Percentiles rank a stretch among this genome's conserved stretches.
Evolutionary conservation across 2,329 filamentous ascomycete genomes (phyloP).

Genomic region (Stagonosporopsis vannaccii): DNA sequence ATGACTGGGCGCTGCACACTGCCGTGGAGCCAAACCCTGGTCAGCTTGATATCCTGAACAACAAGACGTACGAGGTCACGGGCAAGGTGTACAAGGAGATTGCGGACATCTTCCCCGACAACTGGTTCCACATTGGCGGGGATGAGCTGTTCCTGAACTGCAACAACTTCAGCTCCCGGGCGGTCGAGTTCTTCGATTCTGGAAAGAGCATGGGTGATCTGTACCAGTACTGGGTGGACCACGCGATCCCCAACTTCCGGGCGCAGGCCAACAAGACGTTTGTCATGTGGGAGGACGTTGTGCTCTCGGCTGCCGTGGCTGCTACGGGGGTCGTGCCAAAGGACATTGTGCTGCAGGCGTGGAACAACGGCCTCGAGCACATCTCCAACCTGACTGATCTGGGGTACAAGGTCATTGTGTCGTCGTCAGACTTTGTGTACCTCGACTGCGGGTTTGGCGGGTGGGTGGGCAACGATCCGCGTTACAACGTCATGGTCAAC

Average conservation of each 20-base stretch:
- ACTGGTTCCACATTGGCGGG: conserved; percentile 64
- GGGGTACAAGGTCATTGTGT: conserved; percentile 65
- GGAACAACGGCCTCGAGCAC: conserved; percentile 62
- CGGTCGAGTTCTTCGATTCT: conserved; percentile 59
- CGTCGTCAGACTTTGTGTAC: conserved; percentile 63
- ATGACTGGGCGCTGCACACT: conserved; percentile 62
- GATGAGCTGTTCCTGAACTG: conserved; percentile 64
- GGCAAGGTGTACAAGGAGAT: conserved; percentile 63
- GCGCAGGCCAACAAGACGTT: conserved; percentile 57
- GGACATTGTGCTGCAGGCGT: conserved; percentile 62
- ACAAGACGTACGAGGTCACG: conserved; percentile 63
- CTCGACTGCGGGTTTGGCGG: conserved; percentile 65
- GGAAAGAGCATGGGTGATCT: conserved; percentile 62
- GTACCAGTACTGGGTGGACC: conserved; percentile 63
- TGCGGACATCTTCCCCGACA: conserved; percentile 58
- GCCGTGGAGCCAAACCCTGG: conserved; percentile 65
- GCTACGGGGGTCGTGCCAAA: conserved; percentile 58
- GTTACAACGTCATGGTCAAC: conserved; percentile 63
- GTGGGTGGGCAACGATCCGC: conserved; percentile 62
- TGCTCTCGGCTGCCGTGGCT: conserved; percentile 51
- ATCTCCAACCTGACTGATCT: conserved; percentile 59
- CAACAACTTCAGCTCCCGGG: conserved; percentile 64
- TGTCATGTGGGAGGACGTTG: conserved; percentile 66
- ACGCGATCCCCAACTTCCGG: conserved; percentile 60
- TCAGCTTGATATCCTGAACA: conserved; percentile 63